These are phyloP conservation scores for Stevia rebaudiana DNA, from an alignment of 140 eudicot species.

Conservation along the genomic window DNA sequence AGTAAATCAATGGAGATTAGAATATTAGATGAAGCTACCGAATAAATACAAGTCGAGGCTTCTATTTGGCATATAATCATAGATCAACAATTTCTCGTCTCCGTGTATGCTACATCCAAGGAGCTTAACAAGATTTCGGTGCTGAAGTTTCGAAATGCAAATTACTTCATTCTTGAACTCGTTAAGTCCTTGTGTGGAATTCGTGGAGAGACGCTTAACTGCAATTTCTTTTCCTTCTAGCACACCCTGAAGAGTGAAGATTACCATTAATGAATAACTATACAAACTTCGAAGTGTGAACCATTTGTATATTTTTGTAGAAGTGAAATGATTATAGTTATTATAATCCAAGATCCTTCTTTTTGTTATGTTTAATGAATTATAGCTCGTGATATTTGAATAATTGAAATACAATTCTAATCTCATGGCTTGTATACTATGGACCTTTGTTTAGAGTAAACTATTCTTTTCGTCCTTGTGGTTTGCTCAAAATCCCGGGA, in stretches of 20 bases:
- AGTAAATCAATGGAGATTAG: neutral
- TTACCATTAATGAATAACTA: conserved; percentile 7
- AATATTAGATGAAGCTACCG: conserved; percentile 6
- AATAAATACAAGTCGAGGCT: conserved; percentile 24
- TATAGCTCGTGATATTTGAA: neutral
- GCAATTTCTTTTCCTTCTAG: conserved; percentile 23
- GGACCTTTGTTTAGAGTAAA: no score
- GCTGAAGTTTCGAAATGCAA: conserved; percentile 29
- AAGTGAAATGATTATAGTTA: neutral
- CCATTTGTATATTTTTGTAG: neutral
- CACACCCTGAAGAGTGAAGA: conserved; percentile 24
- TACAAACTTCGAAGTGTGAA: neutral
- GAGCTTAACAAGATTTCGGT: conserved; percentile 26
- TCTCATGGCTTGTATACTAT: neutral
- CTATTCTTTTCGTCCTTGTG: no score
- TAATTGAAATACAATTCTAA: neutral
- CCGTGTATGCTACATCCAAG: conserved; percentile 25
- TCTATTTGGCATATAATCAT: conserved; percentile 24
- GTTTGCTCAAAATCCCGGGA: no score
- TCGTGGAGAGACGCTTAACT: conserved; percentile 16
- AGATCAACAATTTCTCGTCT: conserved; percentile 19
- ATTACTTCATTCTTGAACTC: conserved; percentile 16
- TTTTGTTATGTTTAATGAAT: neutral
- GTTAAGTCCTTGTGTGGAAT: neutral
- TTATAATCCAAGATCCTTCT: neutral